These are phyloP conservation scores for Rhinocladiella mackenziei DNA, from an alignment of 2,329 filamentous ascomycete species.

Conservation along the genomic window DNA sequence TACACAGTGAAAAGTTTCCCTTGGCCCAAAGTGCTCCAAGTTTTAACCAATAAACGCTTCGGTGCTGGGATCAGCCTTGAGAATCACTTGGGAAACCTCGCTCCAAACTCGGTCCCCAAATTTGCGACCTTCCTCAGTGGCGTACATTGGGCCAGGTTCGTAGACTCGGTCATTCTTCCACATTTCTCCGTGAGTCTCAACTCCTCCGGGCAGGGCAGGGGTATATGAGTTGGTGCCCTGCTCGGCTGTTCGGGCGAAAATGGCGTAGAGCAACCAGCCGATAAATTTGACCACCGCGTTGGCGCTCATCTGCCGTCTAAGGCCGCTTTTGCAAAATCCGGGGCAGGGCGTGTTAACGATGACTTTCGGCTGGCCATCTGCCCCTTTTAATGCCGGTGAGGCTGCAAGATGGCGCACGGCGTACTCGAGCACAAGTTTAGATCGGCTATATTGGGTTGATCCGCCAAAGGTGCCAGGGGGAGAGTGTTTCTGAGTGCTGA, in stretches of 20 bases:
- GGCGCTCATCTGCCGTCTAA: conserved; percentile 37
- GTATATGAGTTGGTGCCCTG: conserved; percentile 44
- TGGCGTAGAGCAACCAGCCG: conserved; percentile 34
- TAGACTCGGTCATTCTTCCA: conserved; percentile 42
- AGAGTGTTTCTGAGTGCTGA: conserved; percentile 35
- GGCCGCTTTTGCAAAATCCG: conserved; percentile 42
- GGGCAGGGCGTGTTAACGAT: conserved; percentile 46
- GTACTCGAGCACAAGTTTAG: conserved; percentile 44
- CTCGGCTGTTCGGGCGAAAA: conserved; percentile 43
- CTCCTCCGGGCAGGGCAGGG: conserved; percentile 40
- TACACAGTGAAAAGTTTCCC: not conserved
- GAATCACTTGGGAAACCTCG: conserved; percentile 39
- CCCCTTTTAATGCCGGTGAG: conserved; percentile 16
- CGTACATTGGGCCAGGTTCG: conserved; percentile 33
- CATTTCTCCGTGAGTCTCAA: conserved; percentile 43
- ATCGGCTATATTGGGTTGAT: conserved; percentile 39
- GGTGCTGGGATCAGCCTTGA: conserved; percentile 17
- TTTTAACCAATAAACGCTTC: conserved; percentile 14
- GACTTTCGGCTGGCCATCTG: conserved; percentile 38
- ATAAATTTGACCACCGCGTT: conserved; percentile 24
- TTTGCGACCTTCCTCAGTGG: conserved; percentile 33
- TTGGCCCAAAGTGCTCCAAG: too few species aligned
- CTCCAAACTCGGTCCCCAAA: conserved; percentile 40
- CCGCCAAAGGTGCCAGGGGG: conserved; percentile 22
- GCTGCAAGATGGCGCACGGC: conserved; percentile 39